These are phyloP conservation scores for Cicer judaicum DNA, from an alignment of 306 rosid species.

Conservation along the genomic window DNA sequence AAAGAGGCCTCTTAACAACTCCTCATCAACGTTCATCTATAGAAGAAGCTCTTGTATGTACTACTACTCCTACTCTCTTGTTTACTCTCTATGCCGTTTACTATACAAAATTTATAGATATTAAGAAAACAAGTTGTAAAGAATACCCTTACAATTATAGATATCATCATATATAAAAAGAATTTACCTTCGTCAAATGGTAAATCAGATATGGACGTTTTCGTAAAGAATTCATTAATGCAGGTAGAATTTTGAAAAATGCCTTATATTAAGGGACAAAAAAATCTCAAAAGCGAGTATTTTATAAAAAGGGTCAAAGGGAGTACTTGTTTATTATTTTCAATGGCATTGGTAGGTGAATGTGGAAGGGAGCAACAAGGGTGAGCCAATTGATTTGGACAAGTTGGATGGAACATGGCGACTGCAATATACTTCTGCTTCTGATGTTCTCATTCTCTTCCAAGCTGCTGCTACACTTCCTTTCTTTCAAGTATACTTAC, in stretches of 20 bases:
- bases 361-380: slow-evolving; percentile 66
- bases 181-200: no score
- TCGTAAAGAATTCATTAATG: no score
- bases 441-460: slow-evolving; percentile 86
- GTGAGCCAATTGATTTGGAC: slow-evolving; percentile 62
- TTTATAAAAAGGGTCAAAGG: no score
- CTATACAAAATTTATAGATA: no score
- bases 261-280: no score
- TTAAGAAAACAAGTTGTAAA: no score
- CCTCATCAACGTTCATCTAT: slow-evolving; percentile 76
- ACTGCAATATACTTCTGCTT: slow-evolving; percentile 85
- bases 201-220: no score
- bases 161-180: no score
- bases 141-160: no score
- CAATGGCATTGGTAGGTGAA: slow-evolving; percentile 55
- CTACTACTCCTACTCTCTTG: slow-evolving; percentile 3
- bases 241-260: no score
- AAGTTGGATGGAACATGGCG: slow-evolving; percentile 93
- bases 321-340: not conserved
- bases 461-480: slow-evolving; percentile 87
- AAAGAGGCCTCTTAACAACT: slow-evolving; percentile 78
- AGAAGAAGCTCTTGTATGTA: slow-evolving; percentile 75
- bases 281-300: no score
- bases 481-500: slow-evolving; percentile 69
- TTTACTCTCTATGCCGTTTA: no score